Evolutionary conservation across 345 rosid species (phyloP).

Genomic region (Salix dunnii): DNA sequence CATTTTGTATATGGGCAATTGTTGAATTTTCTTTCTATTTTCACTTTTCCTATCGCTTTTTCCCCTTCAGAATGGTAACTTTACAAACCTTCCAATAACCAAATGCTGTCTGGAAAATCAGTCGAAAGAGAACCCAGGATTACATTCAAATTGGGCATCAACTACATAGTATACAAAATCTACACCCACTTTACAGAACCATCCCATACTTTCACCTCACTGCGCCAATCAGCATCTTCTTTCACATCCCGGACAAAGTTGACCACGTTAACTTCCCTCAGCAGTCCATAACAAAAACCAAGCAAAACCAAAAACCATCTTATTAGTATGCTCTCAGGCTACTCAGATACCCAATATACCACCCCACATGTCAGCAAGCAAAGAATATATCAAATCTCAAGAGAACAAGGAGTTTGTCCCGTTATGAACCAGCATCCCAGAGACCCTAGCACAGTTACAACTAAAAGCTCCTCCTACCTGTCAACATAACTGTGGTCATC

Average conservation of each 20-base stretch:
- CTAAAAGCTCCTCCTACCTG: background rate
- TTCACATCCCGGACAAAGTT: background rate
- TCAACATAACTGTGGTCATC: background rate
- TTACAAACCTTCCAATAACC: conserved; percentile 8
- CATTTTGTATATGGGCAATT: background rate
- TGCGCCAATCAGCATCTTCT: background rate
- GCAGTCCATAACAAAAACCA: background rate
- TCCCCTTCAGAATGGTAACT: conserved; percentile 8
- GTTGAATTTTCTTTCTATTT: background rate
- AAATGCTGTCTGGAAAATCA: conserved; percentile 6
- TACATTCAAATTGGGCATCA: conserved; percentile 16
- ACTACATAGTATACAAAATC: conserved; percentile 17
- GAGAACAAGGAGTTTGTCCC: background rate
- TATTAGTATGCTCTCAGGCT: conserved; percentile 10
- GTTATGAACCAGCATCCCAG: background rate
- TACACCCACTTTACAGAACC: conserved; percentile 1
- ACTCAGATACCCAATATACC: conserved; percentile 1
- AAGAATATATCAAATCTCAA: conserved; percentile 2
- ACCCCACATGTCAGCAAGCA: conserved; percentile 1
- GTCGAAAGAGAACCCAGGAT: background rate
- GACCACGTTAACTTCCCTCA: background rate
- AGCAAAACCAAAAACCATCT: background rate
- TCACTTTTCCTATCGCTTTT: background rate
- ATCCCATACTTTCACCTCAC: background rate
- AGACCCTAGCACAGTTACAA: background rate